Conservation (phyloP, 169 alveolate species). For the Plasmodium gonderi region DNA sequence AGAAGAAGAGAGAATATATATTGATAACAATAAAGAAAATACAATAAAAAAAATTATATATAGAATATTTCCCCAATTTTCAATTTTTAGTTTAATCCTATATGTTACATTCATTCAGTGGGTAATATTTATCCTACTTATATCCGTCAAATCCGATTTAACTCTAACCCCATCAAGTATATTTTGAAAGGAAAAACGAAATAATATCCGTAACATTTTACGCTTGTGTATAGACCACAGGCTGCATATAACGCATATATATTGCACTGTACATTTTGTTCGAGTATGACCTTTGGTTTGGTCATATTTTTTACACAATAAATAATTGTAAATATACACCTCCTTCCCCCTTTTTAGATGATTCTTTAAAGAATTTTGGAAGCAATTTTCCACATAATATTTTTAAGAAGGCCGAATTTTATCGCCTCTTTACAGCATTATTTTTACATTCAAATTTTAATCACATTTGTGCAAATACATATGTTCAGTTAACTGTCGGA, state of each 20-base stretch:
- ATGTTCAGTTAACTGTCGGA: slow-evolving; percentile 75
- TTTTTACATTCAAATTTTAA: slow-evolving; percentile 75
- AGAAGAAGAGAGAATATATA: slow-evolving; percentile 65
- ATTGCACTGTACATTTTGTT: too few species aligned
- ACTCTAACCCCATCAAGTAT: slow-evolving; percentile 71
- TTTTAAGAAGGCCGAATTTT: slow-evolving; percentile 59
- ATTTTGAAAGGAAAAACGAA: not conserved
- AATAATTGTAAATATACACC: too few species aligned
- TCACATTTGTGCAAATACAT: slow-evolving; percentile 76
- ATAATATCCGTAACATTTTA: not conserved
- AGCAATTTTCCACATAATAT: slow-evolving; percentile 67
- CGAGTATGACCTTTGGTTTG: too few species aligned
- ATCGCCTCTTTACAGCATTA: slow-evolving; percentile 72
- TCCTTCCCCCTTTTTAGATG: slow-evolving; percentile 32
- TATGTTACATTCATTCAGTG: slow-evolving; percentile 74
- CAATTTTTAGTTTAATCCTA: slow-evolving; percentile 54
- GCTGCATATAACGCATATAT: too few species aligned
- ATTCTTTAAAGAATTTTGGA: slow-evolving; percentile 72
- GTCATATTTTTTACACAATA: too few species aligned
- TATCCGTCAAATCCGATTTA: slow-evolving; percentile 62
- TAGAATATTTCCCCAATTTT: slow-evolving; percentile 74
- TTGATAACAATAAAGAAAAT: slow-evolving; percentile 40
- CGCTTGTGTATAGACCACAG: too few species aligned
- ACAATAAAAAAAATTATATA: slow-evolving; percentile 49
- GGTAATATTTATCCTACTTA: slow-evolving; percentile 55